Evolutionary conservation across 495 filamentous ascomycete species (phyloP), one percentile per base, ranked within the genome.

Genomic region (Cenococcum geophilum): DNA sequence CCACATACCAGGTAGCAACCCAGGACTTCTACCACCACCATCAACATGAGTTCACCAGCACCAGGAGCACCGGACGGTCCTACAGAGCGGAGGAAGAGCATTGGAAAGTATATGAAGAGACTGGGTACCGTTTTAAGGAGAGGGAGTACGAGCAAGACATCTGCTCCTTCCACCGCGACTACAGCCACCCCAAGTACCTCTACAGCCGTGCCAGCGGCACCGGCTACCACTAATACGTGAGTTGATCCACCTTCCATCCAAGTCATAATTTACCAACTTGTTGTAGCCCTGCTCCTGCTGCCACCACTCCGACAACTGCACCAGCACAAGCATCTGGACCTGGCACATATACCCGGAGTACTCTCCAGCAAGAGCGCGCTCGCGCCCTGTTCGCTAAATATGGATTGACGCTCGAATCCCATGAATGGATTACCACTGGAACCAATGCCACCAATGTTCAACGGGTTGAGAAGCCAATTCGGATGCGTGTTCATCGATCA

Each of bases 391-490:
- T 89, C 67, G 83, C 86, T 63, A 86, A 87, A 66, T 90, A 90
- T 63, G 87, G 86, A 43, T 65, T 92, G 63, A 83, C 83, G 54
- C 76, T 90, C 37, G 83, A 88, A 64, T 80, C 84, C 12, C 81
- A 78, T 60, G 87, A 90, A 71, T 88, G 84, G 86, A 63, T 67
- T 23, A 25, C 68, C 10, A 37, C 58, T 16, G 47, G 57, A 21
- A 34, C 82, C 81, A 60, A 75, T 77, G 50, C 66, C 49, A 42
- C 62, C 34, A 79, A 85, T 55, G 79, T 84, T 21, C 74, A 85
- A 51, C 87, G 92, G 25, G 85, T 96, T 18, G 84, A 92, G 71
- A 95, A 92, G 74, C 84, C 88, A 18, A 89, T 96, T 62, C 88
- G 90, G 64, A 95, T 97, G 87, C 83, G 92, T 35, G 86, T 96